Base-by-base conservation (phyloP, 2,329 filamentous ascomycete species). In the Orbilia quercus region DNA sequence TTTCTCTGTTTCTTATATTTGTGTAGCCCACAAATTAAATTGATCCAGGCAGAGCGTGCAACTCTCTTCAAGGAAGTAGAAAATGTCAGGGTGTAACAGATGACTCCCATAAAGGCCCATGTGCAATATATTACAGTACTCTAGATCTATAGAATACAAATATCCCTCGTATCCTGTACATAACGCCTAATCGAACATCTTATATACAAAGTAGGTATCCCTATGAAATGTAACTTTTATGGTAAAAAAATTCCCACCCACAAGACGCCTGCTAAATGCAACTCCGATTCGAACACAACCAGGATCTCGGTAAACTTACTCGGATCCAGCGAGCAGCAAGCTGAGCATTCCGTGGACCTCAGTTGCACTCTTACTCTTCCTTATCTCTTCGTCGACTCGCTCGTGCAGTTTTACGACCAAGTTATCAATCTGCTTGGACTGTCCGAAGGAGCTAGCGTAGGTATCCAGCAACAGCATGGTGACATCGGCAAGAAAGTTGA, bases 341-440 rank as follows among this genome's bases (percentile, higher is more conserved):
- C 94, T 91, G 75, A 98, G 82, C 93, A 98, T 97, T 1, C 94
- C 95, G 76, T 86, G 86, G 9, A 91, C 93, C 81, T 90, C 88
- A 77, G 87, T 89, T 1, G 94, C 93, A 79, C 90, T 85, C 81
- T 96, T 91, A 20, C 92, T 91, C 78, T 90, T 88, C 80, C 96
- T 91, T 9, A 93, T 90, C 80, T 95, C 91, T 42, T 86, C 83
- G 75, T 87, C 85, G 18, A 98, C 94, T 40, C 89, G 84, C 48
- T 85, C 83, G 79, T 90, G 88, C 75, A 97, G 83, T 53, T 84
- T 84, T 77, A 87, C 85, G 78, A 98, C 88, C 53, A 89, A 84
- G 54, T 84, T 84, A 74, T 91, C 88, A 64, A 98, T 85, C 79
- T 91, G 88, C 5, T 86, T 84, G 36, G 90, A 92, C 54, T 88